Base-by-base conservation (phyloP, 495 filamentous ascomycete genomes). In the Lineolata rhizophorae region DNA sequence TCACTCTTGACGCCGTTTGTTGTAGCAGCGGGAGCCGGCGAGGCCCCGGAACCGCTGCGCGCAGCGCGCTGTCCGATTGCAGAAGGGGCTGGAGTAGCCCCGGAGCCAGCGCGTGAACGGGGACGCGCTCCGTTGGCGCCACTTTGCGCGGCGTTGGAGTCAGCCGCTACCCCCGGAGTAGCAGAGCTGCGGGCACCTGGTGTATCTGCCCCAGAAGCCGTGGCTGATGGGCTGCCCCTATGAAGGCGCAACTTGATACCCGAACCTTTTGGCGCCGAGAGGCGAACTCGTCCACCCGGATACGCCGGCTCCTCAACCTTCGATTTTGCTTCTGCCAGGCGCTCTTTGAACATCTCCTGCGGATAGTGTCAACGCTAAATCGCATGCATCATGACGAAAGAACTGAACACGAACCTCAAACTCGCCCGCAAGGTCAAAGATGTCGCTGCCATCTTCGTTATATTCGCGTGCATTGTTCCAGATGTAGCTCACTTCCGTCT, bases 391-490 rank as follows among this genome's bases (percentile, higher is more conserved):
- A n/a, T n/a, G n/a, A n/a, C n/a, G n/a, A n/a, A n/a, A n/a, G n/a
- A n/a, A n/a, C n/a, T n/a, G n/a, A n/a, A n/a, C n/a, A n/a, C n/a
- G n/a, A n/a, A 79, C 80, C 64, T 90, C 67, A 9, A 93, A 62
- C 20, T 79, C 62, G 13, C 66, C 65, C 13, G 79, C 78, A 34
- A 82, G 58, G 13, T 60, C 54, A 31, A 62, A 73, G 24, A 92
- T 76, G 11, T 73, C 69, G 42, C 83, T 91, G 2, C 64, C 76
- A 42, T 90, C 82, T 43, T 90, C 82, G 41, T 93, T 93, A 52
- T 83, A 93, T 18, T 70, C 65, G 30, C 72, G 68, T 3, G 83
- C 84, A 53, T 93, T 93, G 22, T 61, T 65, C 77, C 81, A 90
- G 18, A 92, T 72, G 33, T 72, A 64, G 39, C 62, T 70, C 28